A percentile compares a stretch with the other conserved stretches of the same genome.
phyloP scores from a whole-genome alignment of 2,329 filamentous ascomycete genomes.

The Trichoderma sp. region DNA sequence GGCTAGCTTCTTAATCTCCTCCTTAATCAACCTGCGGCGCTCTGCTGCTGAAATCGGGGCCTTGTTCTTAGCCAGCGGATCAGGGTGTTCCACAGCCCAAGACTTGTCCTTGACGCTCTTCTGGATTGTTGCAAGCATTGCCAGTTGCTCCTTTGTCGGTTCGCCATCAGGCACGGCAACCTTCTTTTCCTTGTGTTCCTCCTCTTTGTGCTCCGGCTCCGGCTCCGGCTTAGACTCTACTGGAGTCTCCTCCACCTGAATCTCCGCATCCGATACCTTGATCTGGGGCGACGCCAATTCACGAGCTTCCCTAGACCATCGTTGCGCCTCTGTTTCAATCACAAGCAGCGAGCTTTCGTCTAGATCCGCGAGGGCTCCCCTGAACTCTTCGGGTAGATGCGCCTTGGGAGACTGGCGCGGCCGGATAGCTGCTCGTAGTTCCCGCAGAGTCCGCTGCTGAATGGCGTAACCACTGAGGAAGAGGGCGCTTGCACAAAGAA shows the following conservation, averaged over 20 bases:
- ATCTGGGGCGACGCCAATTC: conserved; percentile 2
- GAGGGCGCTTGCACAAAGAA: conserved; percentile 75
- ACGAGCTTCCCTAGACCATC: conserved; percentile 28
- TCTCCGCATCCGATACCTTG: conserved; percentile 32
- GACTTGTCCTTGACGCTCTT: conserved; percentile 35
- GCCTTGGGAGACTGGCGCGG: conserved; percentile 46
- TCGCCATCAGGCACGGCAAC: conserved; percentile 14
- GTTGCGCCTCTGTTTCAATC: conserved; percentile 37
- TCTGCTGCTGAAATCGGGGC: conserved; percentile 53
- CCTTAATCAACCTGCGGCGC: conserved; percentile 57
- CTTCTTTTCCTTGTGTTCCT: conserved; percentile 15
- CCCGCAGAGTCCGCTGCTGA: conserved; percentile 80
- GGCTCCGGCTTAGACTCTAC: conserved; percentile 24
- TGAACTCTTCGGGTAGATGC: conserved; percentile 52
- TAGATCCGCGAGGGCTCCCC: conserved; percentile 44
- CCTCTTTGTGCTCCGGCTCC: conserved; percentile 24
- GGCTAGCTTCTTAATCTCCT: conserved; percentile 51
- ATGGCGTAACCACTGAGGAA: conserved; percentile 86
- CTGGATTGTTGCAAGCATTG: conserved; percentile 35
- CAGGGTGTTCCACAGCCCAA: conserved; percentile 36
- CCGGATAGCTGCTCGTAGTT: conserved; percentile 71
- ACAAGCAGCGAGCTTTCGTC: conserved; percentile 46
- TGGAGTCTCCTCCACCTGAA: conserved; percentile 22
- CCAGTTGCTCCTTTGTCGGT: conserved; percentile 29
- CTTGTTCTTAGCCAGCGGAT: conserved; percentile 38